Conservation (phyloP, 1,284 basidiomycete genomes). For the Cutaneotrichosporon sp. region DNA sequence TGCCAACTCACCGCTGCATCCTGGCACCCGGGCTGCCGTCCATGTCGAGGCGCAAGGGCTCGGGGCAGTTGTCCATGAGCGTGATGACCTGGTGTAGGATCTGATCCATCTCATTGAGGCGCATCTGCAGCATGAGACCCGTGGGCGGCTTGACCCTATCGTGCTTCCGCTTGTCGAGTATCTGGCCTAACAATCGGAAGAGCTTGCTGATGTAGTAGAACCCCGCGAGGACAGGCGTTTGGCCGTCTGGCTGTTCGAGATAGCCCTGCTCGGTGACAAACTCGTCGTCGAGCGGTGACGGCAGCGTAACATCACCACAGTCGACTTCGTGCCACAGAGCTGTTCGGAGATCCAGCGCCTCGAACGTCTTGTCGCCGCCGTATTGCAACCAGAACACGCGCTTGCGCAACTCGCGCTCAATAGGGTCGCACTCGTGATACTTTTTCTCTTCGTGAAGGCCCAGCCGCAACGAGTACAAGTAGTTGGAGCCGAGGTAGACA, state of each 20-base stretch:
- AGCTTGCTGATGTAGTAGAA: constrained; percentile 80
- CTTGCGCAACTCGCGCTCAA: constrained; percentile 74
- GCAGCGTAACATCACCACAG: constrained; percentile 49
- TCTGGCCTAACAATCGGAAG: constrained; percentile 50
- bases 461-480: constrained; percentile 48
- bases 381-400: constrained; percentile 80
- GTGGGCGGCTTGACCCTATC: constrained; percentile 34
- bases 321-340: constrained; percentile 79
- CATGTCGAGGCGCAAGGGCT: constrained; percentile 30
- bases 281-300: constrained; percentile 41
- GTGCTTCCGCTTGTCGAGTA: constrained; percentile 33
- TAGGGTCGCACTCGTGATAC: constrained; percentile 49
- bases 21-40: constrained; percentile 8
- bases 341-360: constrained; percentile 65
- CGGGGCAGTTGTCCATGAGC: constrained; percentile 42
- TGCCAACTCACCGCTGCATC: constrained; percentile 18
- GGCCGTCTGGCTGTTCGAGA: constrained; percentile 71
- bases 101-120: constrained; percentile 38
- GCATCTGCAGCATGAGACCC: constrained; percentile 35
- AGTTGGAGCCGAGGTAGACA: constrained; percentile 9
- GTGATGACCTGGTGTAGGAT: constrained; percentile 39
- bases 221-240: constrained; percentile 73
- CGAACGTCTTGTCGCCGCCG: constrained; percentile 83
- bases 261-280: constrained; percentile 69
- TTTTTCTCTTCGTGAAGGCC: constrained; percentile 67